These are phyloP conservation scores for Benincasa hispida DNA, from an alignment of 306 rosid species.

Conservation along the genomic window DNA sequence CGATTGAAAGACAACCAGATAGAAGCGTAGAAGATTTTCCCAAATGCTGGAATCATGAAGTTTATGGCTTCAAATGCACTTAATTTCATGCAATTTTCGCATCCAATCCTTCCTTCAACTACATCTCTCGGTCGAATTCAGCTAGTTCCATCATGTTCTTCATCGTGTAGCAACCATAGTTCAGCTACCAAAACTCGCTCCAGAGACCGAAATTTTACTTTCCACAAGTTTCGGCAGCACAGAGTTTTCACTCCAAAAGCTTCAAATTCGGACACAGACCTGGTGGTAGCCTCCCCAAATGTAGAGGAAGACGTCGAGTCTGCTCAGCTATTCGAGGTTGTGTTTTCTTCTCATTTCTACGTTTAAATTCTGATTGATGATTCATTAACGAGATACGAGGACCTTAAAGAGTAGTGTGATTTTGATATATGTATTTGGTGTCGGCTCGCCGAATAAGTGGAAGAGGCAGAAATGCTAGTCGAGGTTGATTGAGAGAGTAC, in stretches of 20 bases:
- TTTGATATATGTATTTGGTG: not conserved
- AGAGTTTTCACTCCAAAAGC: constrained; percentile 20
- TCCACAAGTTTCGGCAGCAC: constrained; percentile 16
- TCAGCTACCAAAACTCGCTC: constrained; percentile 12
- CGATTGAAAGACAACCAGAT: constrained; percentile 9
- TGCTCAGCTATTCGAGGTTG: constrained; percentile 68
- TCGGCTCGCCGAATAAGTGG: not conserved
- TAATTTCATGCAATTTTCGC: constrained; percentile 29
- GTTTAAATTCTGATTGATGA: not conserved
- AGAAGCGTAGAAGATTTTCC: not conserved
- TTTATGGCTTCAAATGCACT: constrained; percentile 22
- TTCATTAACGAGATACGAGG: not conserved
- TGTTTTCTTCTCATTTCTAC: not conserved
- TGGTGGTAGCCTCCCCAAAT: constrained; percentile 14
- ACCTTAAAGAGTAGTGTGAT: not conserved
- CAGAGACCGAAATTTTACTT: not conserved
- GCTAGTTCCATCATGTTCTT: constrained; percentile 9
- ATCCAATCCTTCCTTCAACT: constrained; percentile 24
- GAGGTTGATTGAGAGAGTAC: not conserved
- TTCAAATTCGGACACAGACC: constrained; percentile 26
- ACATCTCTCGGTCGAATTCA: constrained; percentile 22
- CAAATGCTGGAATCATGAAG: constrained; percentile 35
- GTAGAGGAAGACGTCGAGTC: constrained; percentile 46
- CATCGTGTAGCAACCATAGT: constrained; percentile 14
- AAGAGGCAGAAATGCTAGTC: not conserved